These are phyloP conservation scores for Suhomyces panamericanus DNA, from an alignment of 1,139 yeast species.

Conservation along the genomic window DNA sequence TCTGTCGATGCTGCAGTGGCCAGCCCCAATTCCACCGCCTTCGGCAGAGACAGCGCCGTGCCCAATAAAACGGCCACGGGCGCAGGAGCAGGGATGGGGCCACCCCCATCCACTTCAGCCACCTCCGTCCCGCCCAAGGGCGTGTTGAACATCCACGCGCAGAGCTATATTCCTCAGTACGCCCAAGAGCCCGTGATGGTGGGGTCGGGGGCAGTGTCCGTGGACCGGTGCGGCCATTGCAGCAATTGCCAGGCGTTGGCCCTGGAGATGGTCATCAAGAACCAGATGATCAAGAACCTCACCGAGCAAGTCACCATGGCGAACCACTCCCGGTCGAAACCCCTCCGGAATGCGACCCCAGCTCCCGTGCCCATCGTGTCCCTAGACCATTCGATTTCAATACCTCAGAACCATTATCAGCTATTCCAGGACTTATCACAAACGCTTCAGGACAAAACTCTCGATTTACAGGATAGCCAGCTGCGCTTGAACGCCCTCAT, in stretches of 20 bases:
- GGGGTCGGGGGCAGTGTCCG: not conserved
- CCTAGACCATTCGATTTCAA: constrained; percentile 12
- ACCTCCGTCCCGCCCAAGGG: constrained; percentile 1
- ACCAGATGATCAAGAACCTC: constrained; percentile 38
- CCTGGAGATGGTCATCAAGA: constrained; percentile 35
- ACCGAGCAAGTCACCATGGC: constrained; percentile 30
- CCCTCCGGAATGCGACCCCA: constrained; percentile 7
- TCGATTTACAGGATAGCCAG: constrained; percentile 61
- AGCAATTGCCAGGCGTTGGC: constrained; percentile 29
- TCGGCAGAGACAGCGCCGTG: not conserved
- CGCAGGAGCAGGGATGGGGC: not conserved
- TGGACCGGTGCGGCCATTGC: constrained; percentile 1
- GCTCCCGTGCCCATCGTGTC: constrained; percentile 4
- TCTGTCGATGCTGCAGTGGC: not conserved
- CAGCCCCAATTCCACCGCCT: not conserved
- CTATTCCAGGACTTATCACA: constrained; percentile 51
- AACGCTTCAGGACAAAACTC: constrained; percentile 51
- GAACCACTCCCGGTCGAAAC: constrained; percentile 18
- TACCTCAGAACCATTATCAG: constrained; percentile 48
- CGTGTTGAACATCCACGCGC: constrained; percentile 30
- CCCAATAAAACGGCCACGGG: not conserved
- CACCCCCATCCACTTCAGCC: not conserved
- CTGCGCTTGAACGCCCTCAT: constrained; percentile 63
- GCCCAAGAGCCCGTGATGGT: constrained; percentile 8
- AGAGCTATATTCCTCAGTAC: constrained; percentile 29